Evolutionary conservation across 192 early-diverging fungal genomes (phyloP).

Genomic region (Umbelopsis isabellina): DNA sequence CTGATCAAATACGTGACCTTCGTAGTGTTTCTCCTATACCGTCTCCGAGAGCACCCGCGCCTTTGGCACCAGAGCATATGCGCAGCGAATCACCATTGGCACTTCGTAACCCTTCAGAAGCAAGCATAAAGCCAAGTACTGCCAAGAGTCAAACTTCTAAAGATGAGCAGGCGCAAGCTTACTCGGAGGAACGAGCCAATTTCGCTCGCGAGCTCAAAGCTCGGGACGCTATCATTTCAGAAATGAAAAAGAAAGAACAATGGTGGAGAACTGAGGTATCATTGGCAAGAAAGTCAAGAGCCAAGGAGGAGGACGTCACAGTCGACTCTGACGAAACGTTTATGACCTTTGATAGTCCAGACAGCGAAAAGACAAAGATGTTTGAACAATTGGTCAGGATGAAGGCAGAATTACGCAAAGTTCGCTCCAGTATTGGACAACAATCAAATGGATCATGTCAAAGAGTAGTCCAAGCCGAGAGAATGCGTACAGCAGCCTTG

Average conservation of each 20-base stretch:
- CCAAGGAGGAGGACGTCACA: slow-evolving; percentile 17
- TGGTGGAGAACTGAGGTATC: slow-evolving; percentile 47
- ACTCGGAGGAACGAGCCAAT: slow-evolving; percentile 30
- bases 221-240: slow-evolving; percentile 31
- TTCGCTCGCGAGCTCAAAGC: slow-evolving; percentile 30
- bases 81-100: slow-evolving; percentile 14
- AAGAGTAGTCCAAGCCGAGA: slow-evolving; percentile 51
- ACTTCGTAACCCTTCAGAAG: not conserved
- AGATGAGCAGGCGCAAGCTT: not conserved
- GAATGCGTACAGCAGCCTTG: slow-evolving; percentile 51
- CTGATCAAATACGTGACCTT: slow-evolving; percentile 11
- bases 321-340: slow-evolving; percentile 25
- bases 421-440: slow-evolving; percentile 44
- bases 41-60: not conserved
- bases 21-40: slow-evolving; percentile 15
- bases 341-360: slow-evolving; percentile 37
- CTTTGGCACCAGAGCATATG: not conserved
- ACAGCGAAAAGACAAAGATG: slow-evolving; percentile 48
- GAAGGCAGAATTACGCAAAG: slow-evolving; percentile 52
- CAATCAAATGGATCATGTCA: slow-evolving; percentile 51
- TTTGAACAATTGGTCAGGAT: slow-evolving; percentile 51
- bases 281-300: slow-evolving; percentile 30
- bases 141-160: slow-evolving; percentile 7
- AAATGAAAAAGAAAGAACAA: slow-evolving; percentile 45
- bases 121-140: not conserved